Evolutionary conservation across 2,329 filamentous ascomycete species (phyloP).

Genomic region (Didymella arachidicola): DNA sequence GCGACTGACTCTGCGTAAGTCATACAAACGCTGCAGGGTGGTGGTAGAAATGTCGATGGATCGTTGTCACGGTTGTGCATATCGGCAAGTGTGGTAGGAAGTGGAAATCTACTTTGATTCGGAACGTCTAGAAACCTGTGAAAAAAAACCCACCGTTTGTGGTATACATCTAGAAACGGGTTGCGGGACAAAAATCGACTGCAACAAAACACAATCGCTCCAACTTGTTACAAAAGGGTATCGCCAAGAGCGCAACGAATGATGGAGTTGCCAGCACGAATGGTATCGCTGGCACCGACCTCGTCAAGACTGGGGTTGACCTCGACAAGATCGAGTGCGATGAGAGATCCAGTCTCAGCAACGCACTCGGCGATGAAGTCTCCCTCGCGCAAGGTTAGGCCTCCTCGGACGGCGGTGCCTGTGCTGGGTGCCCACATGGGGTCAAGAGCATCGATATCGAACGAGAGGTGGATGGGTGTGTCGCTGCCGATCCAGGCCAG

Average conservation of each 20-base stretch:
- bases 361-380: slow-evolving; percentile 89
- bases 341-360: slow-evolving; percentile 62
- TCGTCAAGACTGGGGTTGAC: slow-evolving; percentile 59
- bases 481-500: slow-evolving; percentile 92
- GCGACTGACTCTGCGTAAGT: neutral
- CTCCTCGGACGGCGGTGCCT: slow-evolving; percentile 91
- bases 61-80: neutral
- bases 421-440: slow-evolving; percentile 96
- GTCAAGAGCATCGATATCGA: slow-evolving; percentile 96
- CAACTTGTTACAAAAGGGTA: slow-evolving; percentile 71
- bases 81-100: neutral
- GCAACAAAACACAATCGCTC: neutral
- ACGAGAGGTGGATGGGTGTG: slow-evolving; percentile 95
- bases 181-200: slow-evolving; percentile 8
- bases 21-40: neutral
- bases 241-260: slow-evolving; percentile 93
- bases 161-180: slow-evolving; percentile 7
- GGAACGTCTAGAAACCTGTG: neutral
- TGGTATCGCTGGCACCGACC: slow-evolving; percentile 80
- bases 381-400: slow-evolving; percentile 90
- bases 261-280: slow-evolving; percentile 87
- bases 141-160: neutral
- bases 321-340: slow-evolving; percentile 66
- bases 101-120: neutral
- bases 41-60: neutral